phyloP scores from a whole-genome alignment of 495 filamentous ascomycete species.

The Hypoxylon lienhwacheense region DNA sequence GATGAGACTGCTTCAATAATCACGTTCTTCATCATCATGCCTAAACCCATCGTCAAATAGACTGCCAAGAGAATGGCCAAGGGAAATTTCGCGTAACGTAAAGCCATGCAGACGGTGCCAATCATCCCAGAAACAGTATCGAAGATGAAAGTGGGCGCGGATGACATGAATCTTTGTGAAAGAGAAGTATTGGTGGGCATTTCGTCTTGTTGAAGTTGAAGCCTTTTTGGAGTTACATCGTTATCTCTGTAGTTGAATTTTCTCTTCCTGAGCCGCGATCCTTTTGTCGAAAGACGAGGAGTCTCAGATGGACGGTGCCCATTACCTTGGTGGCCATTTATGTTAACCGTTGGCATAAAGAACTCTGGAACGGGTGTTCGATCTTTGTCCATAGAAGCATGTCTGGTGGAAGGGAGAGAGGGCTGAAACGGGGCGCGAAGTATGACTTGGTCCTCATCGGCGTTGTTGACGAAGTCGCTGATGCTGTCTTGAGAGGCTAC shows the following conservation, averaged over 20 bases:
- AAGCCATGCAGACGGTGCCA: conserved; percentile 52
- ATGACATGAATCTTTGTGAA: conserved; percentile 26
- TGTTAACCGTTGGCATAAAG: conserved; percentile 47
- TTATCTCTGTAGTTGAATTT: conserved; percentile 16
- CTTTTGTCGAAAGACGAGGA: conserved; percentile 16
- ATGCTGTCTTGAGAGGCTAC: conserved; percentile 52
- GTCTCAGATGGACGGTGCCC: conserved; percentile 32
- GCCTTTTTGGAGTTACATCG: not conserved
- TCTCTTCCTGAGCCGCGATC: conserved; percentile 32
- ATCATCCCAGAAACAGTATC: conserved; percentile 48
- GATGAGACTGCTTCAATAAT: conserved; percentile 51
- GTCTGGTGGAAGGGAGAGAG: conserved; percentile 44
- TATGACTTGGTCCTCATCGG: conserved; percentile 51
- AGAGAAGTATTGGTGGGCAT: conserved; percentile 7
- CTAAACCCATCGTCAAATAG: conserved; percentile 53
- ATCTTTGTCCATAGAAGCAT: conserved; percentile 41
- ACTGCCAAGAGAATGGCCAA: conserved; percentile 57
- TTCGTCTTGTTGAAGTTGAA: not conserved
- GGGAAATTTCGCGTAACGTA: conserved; percentile 56
- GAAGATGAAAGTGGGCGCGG: conserved; percentile 36
- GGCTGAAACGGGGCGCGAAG: conserved; percentile 49
- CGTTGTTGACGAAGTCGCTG: conserved; percentile 45
- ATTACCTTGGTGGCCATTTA: conserved; percentile 31
- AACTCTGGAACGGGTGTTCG: conserved; percentile 44
- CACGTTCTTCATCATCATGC: conserved; percentile 55